phyloP scores from a whole-genome alignment of 1,284 basidiomycete species.

The Athelia psychrophila region DNA sequence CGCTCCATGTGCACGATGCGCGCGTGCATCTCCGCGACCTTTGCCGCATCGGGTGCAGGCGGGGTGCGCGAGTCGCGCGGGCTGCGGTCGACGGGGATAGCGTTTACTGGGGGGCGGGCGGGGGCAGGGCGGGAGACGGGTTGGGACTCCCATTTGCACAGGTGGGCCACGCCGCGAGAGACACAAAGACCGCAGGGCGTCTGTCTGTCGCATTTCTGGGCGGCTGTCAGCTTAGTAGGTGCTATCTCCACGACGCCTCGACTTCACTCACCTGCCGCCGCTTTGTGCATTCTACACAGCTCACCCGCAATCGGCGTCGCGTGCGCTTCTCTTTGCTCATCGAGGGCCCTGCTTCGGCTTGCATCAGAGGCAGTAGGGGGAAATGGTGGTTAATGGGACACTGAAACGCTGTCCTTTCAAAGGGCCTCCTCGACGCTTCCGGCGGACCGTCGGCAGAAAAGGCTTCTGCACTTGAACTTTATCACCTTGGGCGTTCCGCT shows the following conservation, averaged over 20 bases:
- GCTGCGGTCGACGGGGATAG: conserved; percentile 14
- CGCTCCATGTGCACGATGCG: conserved; percentile 17
- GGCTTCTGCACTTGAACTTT: too few species aligned
- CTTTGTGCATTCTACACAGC: conserved; percentile 56
- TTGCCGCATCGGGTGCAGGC: conserved; percentile 11
- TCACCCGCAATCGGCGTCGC: conserved; percentile 36
- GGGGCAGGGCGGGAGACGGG: conserved; percentile 47
- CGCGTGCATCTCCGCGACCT: conserved; percentile 37
- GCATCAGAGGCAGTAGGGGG: too few species aligned
- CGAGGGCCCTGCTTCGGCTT: too few species aligned
- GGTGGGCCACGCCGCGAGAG: conserved; percentile 45
- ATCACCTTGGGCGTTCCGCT: too few species aligned
- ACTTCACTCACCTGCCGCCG: conserved; percentile 41
- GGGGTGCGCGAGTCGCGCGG: neutral
- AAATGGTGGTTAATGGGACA: too few species aligned
- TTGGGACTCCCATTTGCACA: conserved; percentile 53
- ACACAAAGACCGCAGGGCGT: conserved; percentile 50
- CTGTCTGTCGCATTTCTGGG: conserved; percentile 53
- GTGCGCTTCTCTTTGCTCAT: neutral
- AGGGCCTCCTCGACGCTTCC: too few species aligned
- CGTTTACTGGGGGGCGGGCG: conserved; percentile 36
- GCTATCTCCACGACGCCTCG: neutral
- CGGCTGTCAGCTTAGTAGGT: neutral
- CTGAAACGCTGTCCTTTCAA: too few species aligned
- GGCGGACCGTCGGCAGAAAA: too few species aligned